Base-by-base conservation (phyloP, 2,329 filamentous ascomycete species). In the Ploettnerulaceae sp. region DNA sequence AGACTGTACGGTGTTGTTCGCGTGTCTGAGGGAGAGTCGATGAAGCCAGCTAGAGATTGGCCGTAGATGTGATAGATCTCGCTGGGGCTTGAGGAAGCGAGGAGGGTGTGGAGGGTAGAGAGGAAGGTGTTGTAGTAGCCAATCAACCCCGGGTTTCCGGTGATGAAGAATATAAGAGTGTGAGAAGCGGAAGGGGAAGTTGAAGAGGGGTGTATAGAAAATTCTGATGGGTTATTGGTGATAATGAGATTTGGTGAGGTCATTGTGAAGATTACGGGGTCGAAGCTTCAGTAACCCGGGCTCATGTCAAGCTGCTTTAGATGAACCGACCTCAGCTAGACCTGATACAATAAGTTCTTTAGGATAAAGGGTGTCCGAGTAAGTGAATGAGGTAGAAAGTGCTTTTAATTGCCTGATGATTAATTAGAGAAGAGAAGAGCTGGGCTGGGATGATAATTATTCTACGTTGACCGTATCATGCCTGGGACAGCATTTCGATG, bases 91-190 rank as follows among this genome's bases (percentile, higher is more conserved):
- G 64, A 65, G 18, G 64, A 64, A 52, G 75, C 68, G 9, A 88
- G 67, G 9, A 79, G 66, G 0, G 66, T 62, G 35, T 79, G 71
- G 2, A 89, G 67, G 11, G 73, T 69, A 0, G 69, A 69, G 8
- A 89, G 70, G 64, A 89, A 91, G 28, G 76, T 72, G 47, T 67
- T 69, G 65, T 91, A 91, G 71, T 86, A 91, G 46, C 75, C 77
- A 40, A 89, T 76, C 14, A 89, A 71, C 4, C 86, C 86, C 4
- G 86, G 86, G 55, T 91, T 91, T 15, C 86, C 86, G 21, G 83
- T 78, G 31, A 91, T 73, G 65, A 87, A 84, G 68, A 81, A 89
- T 55, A 90, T 68, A 39, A 89, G 74, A 50, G 58, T 48, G 24
- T 60, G 53, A 7, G 46, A 35, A 12, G 53, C 28, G 5, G 43